phyloP scores from a whole-genome alignment of 129 eudicot genomes.

The Rutidosis leptorrhynchoides region DNA sequence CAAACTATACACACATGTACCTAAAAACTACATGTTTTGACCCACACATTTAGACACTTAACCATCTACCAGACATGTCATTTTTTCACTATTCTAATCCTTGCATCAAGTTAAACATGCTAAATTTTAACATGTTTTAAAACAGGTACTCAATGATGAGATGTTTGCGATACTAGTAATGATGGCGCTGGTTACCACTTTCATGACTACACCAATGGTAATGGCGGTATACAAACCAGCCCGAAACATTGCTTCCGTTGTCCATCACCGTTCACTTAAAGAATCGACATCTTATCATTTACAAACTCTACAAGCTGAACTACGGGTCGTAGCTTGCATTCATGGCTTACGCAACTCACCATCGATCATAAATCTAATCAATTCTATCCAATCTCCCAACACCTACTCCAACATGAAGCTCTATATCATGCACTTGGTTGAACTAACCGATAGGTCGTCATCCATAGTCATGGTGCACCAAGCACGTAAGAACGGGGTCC shows the following conservation, averaged over 20 bases:
- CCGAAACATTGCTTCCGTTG: slow-evolving; percentile 2
- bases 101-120: too few species aligned
- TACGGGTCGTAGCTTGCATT: slow-evolving; percentile 55
- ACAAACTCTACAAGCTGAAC: slow-evolving; percentile 31
- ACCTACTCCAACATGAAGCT: slow-evolving; percentile 42
- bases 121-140: background rate
- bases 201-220: slow-evolving; percentile 69
- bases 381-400: slow-evolving; percentile 43
- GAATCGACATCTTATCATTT: slow-evolving; percentile 31
- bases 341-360: slow-evolving; percentile 47
- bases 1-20: too few species aligned
- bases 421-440: slow-evolving; percentile 56
- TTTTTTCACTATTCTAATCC: too few species aligned
- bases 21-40: too few species aligned
- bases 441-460: slow-evolving; percentile 68
- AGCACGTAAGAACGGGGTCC: slow-evolving; percentile 52
- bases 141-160: slow-evolving; percentile 68
- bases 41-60: too few species aligned
- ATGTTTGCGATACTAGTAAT: slow-evolving; percentile 69
- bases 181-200: slow-evolving; percentile 76
- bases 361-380: slow-evolving; percentile 44
- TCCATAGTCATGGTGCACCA: slow-evolving; percentile 61
- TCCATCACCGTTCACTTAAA: slow-evolving; percentile 28
- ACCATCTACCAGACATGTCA: too few species aligned
- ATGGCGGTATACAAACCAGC: slow-evolving; percentile 62